Evolutionary conservation across 352 stramenopile genomes (phyloP).

Genomic region (Elongisporangium anandrum): DNA sequence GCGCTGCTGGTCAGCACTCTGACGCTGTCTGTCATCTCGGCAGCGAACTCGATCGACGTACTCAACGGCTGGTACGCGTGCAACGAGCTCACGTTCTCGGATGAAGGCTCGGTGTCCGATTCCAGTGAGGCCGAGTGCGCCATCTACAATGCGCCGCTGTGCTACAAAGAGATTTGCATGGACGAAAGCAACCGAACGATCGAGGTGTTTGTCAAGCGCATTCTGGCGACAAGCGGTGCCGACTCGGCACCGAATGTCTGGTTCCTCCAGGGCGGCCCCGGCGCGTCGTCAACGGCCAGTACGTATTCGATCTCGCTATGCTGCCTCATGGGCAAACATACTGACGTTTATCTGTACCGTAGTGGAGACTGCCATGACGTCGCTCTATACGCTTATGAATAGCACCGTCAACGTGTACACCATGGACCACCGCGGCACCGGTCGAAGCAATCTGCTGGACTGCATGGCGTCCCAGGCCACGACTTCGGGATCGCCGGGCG

Average conservation of each 20-base stretch:
- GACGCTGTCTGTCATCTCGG: background rate
- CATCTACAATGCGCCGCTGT: constrained; percentile 22
- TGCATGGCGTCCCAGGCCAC: constrained; percentile 21
- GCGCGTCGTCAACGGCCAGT: constrained; percentile 29
- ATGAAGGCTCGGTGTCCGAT: constrained; percentile 7
- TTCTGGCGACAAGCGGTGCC: constrained; percentile 10
- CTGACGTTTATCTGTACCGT: background rate
- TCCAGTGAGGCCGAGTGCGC: constrained; percentile 22
- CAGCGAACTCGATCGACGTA: background rate
- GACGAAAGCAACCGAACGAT: constrained; percentile 11
- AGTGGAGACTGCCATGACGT: constrained; percentile 37
- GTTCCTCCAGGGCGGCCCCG: constrained; percentile 38
- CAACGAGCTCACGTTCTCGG: constrained; percentile 17
- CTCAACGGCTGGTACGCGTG: constrained; percentile 30
- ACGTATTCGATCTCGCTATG: constrained; percentile 2
- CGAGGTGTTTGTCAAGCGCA: constrained; percentile 40
- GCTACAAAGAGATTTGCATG: constrained; percentile 22
- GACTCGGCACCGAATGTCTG: constrained; percentile 28
- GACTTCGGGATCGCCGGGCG: constrained; percentile 18
- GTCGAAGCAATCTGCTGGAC: constrained; percentile 23
- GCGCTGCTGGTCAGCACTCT: background rate
- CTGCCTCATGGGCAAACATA: background rate
- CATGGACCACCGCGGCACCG: constrained; percentile 41
- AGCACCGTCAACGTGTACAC: constrained; percentile 37
- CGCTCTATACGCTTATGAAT: constrained; percentile 17